phyloP scores from a whole-genome alignment of 192 early-diverging fungal genomes.

The Gryganskiella cystojenkinii region DNA sequence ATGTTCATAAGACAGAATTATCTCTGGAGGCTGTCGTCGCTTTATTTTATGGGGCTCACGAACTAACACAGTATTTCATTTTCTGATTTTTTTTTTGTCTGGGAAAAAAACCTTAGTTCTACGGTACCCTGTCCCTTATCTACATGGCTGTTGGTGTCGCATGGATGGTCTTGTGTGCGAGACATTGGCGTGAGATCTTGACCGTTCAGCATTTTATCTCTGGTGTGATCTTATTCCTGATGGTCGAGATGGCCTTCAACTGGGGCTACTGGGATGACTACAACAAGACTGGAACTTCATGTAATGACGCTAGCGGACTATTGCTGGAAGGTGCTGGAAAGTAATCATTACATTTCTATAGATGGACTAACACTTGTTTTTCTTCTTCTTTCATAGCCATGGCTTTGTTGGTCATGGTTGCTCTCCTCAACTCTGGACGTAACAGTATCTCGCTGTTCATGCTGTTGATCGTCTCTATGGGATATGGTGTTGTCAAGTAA shows the following conservation, averaged over 20 bases:
- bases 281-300: constrained; percentile 70
- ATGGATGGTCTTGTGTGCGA: constrained; percentile 84
- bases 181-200: constrained; percentile 90
- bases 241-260: constrained; percentile 93
- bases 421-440: constrained; percentile 87
- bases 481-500: constrained; percentile 95
- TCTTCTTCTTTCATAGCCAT: constrained; percentile 46
- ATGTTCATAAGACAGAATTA: background rate
- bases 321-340: background rate
- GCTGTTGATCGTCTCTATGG: constrained; percentile 93
- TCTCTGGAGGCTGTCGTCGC: background rate
- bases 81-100: background rate
- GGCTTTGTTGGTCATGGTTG: constrained; percentile 77
- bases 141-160: constrained; percentile 79
- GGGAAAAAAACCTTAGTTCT: constrained; percentile 75
- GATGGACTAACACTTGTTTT: background rate
- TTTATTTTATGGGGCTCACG: background rate
- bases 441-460: constrained; percentile 97
- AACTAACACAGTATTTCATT: background rate
- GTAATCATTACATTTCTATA: background rate
- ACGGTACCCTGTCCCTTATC: constrained; percentile 75
- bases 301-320: constrained; percentile 34
- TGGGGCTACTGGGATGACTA: constrained; percentile 83
- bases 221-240: constrained; percentile 85
- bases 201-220: constrained; percentile 93